Evolutionary conservation across 2,329 filamentous ascomycete species (phyloP).

Genomic region (Dothistroma pini): DNA sequence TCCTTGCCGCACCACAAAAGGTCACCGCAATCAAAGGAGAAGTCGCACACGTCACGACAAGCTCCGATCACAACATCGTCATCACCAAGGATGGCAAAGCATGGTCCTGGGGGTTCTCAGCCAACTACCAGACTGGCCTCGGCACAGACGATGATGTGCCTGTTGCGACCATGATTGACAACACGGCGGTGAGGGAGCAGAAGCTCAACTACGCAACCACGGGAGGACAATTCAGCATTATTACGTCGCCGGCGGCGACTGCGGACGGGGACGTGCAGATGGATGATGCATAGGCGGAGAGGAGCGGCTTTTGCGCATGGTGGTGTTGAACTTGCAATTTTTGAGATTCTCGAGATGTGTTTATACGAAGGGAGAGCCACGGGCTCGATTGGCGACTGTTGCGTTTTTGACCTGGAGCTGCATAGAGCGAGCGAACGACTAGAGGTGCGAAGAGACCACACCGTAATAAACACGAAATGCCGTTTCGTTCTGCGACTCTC

Average conservation of each 20-base stretch:
- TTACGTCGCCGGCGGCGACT: conserved; percentile 25
- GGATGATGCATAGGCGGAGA: conserved; percentile 9
- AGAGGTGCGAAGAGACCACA: not conserved
- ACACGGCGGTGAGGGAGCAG: conserved; percentile 73
- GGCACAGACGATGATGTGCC: conserved; percentile 76
- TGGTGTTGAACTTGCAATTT: not conserved
- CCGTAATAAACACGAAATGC: not conserved
- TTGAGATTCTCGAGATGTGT: not conserved
- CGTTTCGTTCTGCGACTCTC: too few species aligned
- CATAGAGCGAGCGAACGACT: not conserved
- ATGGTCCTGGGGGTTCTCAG: conserved; percentile 76
- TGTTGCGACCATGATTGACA: conserved; percentile 75
- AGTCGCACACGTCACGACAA: conserved; percentile 43
- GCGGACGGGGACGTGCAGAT: conserved; percentile 9
- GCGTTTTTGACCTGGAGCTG: not conserved
- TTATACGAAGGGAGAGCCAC: not conserved
- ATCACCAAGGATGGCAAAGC: conserved; percentile 66
- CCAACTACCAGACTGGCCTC: conserved; percentile 76
- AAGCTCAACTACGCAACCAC: conserved; percentile 74
- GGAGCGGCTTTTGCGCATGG: not conserved
- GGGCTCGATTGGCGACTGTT: not conserved
- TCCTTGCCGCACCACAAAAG: conserved; percentile 62
- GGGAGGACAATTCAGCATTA: conserved; percentile 77
- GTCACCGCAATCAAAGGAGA: conserved; percentile 54
- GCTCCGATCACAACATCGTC: conserved; percentile 70